Evolutionary conservation across 2,329 filamentous ascomycete genomes (phyloP), one percentile per base, ranked within the genome.

Genomic region (Fusarium denticulatum): DNA sequence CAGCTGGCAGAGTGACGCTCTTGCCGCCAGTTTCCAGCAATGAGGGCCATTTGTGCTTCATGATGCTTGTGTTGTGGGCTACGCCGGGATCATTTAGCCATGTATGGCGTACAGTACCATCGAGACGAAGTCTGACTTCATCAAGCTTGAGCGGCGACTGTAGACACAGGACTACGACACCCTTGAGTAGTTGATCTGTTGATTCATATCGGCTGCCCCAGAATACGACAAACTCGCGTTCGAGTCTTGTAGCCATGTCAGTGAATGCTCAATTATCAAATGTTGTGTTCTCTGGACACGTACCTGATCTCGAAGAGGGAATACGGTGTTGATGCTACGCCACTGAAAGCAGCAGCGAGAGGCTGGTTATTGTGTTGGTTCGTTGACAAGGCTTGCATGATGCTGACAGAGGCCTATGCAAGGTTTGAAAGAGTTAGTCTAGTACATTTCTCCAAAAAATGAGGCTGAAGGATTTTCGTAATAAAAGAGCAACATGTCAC

Each of bases 221-320:
- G 69, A 96, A 92, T 30, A 96, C 91, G 62, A 96, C 88, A 66
- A 94, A 92, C 76, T 94, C 91, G 76, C 92, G 91, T 53, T 95
- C 92, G 60, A 95, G 88, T 30, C 45, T 47, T 47, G 20, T 30
- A 28, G 26, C 6, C 7, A 22, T 22, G 4, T 46, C 2, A 46
- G 45, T 15, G 10, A 28, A 28, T 7, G 1, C 6, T 14, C 24
- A 13, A 22, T 26, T 22, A 12, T 26, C 6, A 28, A n/a, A 39
- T 18, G 5, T 22, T 13, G 18, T 18, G 12, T n/a, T 28, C 6
- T 22, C 6, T 32, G 30, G 2, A 14, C 28, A 76, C 84, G 71
- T 79, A 89, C 87, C 88, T 84, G 68, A 89, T 88, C 71, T 89
- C 87, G 75, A 89, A 89, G 18, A 73, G 58, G 10, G 67, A 58